phyloP scores from a whole-genome alignment of 495 filamentous ascomycete species.

The Aspergillus kassunensis region DNA sequence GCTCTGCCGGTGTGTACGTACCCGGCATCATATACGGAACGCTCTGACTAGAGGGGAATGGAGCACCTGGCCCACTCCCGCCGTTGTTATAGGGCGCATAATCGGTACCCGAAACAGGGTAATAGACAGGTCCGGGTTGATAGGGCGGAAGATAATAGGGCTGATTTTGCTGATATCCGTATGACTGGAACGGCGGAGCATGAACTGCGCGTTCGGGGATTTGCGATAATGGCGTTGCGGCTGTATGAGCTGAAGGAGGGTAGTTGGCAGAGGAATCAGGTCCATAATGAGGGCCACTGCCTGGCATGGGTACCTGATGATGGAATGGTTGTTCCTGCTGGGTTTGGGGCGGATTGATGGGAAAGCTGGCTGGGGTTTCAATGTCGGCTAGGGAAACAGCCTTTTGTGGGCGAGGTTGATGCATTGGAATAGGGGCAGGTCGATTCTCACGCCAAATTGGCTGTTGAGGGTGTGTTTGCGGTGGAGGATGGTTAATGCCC shows the following conservation, averaged over 20 bases:
- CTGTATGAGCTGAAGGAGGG: constrained; percentile 69
- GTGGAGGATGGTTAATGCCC: constrained; percentile 13
- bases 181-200: constrained; percentile 87
- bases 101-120: constrained; percentile 41
- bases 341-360: constrained; percentile 68
- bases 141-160: constrained; percentile 61
- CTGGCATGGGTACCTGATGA: constrained; percentile 76
- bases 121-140: constrained; percentile 51
- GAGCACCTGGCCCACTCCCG: constrained; percentile 45
- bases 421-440: constrained; percentile 75
- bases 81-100: constrained; percentile 38
- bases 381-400: constrained; percentile 91
- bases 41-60: constrained; percentile 50
- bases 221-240: constrained; percentile 87
- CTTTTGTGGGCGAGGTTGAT: constrained; percentile 95
- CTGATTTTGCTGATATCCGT: constrained; percentile 53
- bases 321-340: constrained; percentile 82
- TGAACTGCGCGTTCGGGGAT: constrained; percentile 94
- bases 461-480: constrained; percentile 54
- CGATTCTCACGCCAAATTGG: constrained; percentile 76
- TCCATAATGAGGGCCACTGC: constrained; percentile 52
- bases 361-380: constrained; percentile 72
- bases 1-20: constrained; percentile 35
- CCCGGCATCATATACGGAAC: constrained; percentile 44
- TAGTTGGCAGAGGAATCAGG: constrained; percentile 58